These are phyloP conservation scores for Blastobotrys arbuscula DNA, from an alignment of 1,139 yeast genomes.

Conservation along the genomic window DNA sequence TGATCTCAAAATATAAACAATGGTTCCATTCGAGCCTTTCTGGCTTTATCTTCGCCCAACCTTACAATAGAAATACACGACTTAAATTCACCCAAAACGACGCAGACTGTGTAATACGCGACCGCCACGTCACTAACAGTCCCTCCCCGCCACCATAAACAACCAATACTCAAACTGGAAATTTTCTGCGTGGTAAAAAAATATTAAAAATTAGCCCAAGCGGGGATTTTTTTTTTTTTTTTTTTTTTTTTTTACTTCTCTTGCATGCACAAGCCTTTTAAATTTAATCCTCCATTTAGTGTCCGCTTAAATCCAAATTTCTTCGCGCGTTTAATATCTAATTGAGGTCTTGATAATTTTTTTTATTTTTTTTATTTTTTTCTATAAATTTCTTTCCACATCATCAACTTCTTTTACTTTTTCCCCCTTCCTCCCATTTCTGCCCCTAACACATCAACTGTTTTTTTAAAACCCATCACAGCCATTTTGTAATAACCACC, in stretches of 20 bases:
- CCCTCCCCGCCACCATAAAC: too few relatives aligned
- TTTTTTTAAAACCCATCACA: too few relatives aligned
- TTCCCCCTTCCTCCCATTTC: background rate
- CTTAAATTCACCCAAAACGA: too few relatives aligned
- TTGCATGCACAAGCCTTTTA: background rate
- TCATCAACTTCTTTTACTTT: constrained; percentile 6
- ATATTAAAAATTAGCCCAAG: background rate
- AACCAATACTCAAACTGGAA: background rate
- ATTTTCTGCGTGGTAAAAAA: background rate
- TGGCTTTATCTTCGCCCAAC: too few relatives aligned
- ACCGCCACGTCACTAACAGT: too few relatives aligned
- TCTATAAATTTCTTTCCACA: constrained; percentile 6
- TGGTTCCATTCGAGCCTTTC: too few relatives aligned
- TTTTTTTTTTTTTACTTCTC: background rate
- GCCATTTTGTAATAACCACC: background rate
- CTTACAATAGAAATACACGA: too few relatives aligned
- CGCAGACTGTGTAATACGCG: too few relatives aligned
- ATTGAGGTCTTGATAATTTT: too few relatives aligned
- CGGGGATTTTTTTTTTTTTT: background rate
- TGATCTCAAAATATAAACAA: too few relatives aligned
- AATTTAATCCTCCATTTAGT: background rate
- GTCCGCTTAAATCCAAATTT: background rate
- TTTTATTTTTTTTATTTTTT: too few relatives aligned
- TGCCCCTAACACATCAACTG: background rate
- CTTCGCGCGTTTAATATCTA: background rate